Percentiles rank a stretch among this genome's conserved stretches.
Conservation (phyloP, 106 monocot species). For the Acorus calamus region DNA sequence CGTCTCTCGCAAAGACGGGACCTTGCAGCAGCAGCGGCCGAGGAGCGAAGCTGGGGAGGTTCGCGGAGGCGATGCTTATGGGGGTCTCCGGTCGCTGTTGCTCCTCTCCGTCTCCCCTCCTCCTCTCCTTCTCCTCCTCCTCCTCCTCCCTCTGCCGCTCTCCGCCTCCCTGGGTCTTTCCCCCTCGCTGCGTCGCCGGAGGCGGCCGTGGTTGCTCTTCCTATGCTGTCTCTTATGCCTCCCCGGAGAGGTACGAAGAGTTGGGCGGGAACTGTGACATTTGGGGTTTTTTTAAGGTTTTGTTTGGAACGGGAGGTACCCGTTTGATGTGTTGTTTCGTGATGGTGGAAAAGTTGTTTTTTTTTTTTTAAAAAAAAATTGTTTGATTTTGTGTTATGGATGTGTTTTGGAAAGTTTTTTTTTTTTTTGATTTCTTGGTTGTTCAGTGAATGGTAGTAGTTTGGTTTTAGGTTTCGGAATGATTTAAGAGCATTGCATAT, state of each 20-base stretch:
- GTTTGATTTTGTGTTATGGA: too few species aligned
- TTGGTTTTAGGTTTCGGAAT: too few species aligned
- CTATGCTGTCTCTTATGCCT: not conserved
- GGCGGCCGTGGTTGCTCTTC: not conserved
- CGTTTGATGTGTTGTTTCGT: too few species aligned
- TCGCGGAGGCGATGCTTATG: slow-evolving; percentile 15
- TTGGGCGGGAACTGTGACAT: not conserved
- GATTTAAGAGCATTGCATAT: too few species aligned
- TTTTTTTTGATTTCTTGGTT: too few species aligned
- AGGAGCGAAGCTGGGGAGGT: slow-evolving; percentile 18
- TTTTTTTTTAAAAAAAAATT: too few species aligned
- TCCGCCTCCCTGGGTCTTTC: not conserved
- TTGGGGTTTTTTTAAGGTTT: too few species aligned
- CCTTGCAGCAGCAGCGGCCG: slow-evolving; percentile 13
- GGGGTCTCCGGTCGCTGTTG: slow-evolving; percentile 4
- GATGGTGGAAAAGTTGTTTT: too few species aligned
- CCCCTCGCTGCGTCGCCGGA: not conserved
- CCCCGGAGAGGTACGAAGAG: not conserved
- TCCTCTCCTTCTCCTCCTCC: slow-evolving; percentile 1
- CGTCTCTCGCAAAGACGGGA: slow-evolving; percentile 12
- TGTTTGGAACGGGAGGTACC: too few species aligned
- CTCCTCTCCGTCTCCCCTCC: not conserved
- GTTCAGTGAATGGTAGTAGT: too few species aligned
- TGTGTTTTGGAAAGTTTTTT: too few species aligned
- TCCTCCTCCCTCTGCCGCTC: slow-evolving; percentile 10